Base-by-base conservation (phyloP, 2,329 filamentous ascomycete genomes). In the Penicillium expansum region DNA sequence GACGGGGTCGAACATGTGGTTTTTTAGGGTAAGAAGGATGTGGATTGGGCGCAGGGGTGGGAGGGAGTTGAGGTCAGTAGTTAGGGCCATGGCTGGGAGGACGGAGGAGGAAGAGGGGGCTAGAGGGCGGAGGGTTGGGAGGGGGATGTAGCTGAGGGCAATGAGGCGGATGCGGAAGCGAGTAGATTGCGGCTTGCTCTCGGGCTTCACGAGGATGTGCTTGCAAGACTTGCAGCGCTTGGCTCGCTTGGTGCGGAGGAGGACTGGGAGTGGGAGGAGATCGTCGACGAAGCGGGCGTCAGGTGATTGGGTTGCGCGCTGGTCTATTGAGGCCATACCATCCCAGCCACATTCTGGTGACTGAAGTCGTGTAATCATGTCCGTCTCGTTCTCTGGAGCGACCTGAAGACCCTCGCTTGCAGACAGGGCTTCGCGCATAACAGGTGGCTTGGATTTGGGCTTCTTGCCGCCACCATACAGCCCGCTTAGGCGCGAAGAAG, bases 151-250 rank as follows among this genome's bases (percentile, higher is more conserved):
- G 70, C 88, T 91, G 54, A 88, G 84, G 22, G 94, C 95, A 5
- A 97, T 87, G 0, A 97, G 83, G 53, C 91, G 89, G 73, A 99
- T 97, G 68, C 93, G 90, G 82, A 94, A 97, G 30, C 92, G 88
- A 7, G 90, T 94, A 51, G 89, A 93, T 45, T 86, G 86, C 32
- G 96, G 87, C 74, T 97, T 99, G 57, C 87, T 85, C 75, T 99
- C 94, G 14, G 93, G 94, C 72, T 96, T 95, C 59, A 91, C 90
- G 65, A 99, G 88, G 70, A 97, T 97, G 77, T 97, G 93, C 13
- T 94, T 88, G 76, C 94, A 99, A 11, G 88, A 84, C 49, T 91
- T 89, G 74, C 94, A 99, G 44, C 94, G 90, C 77, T 97, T 97
- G 20, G 91, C 92, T 37, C 93, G 89, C 71, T 97, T 97, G 0